phyloP scores from a whole-genome alignment of 164 flowering plant genomes.

The Chloranthus sessilifolius region DNA sequence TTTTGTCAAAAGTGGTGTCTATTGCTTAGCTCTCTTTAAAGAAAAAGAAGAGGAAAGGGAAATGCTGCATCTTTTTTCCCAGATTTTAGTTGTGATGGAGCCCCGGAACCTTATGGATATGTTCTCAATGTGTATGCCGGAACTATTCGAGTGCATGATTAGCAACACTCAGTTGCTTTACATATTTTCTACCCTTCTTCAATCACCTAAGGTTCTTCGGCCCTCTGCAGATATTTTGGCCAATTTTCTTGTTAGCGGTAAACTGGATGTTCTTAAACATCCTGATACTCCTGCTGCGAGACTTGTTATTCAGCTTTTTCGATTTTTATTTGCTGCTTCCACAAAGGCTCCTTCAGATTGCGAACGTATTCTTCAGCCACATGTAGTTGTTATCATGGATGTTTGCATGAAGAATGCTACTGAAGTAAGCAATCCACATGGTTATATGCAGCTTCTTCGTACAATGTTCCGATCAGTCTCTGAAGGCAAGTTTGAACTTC shows the following conservation, averaged over 20 bases:
- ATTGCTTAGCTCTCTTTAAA: conserved; percentile 89
- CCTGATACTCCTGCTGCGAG: conserved; percentile 87
- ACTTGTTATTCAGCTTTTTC: conserved; percentile 90
- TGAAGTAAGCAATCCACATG: conserved; percentile 88
- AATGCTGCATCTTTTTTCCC: conserved; percentile 81
- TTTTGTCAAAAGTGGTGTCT: conserved; percentile 87
- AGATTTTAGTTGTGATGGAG: conserved; percentile 86
- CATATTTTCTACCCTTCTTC: conserved; percentile 83
- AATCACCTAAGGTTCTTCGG: conserved; percentile 69
- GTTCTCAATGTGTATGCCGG: conserved; percentile 96
- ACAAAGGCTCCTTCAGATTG: conserved; percentile 85
- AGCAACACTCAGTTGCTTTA: conserved; percentile 76
- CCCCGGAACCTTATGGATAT: conserved; percentile 99
- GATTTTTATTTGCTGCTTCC: conserved; percentile 79
- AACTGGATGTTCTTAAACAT: conserved; percentile 84
- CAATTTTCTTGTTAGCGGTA: conserved; percentile 87
- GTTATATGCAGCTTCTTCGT: conserved; percentile 92
- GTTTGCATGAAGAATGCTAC: conserved; percentile 86
- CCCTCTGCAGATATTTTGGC: conserved; percentile 95
- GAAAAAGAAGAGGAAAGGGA: conserved; percentile 96
- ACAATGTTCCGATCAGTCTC: conserved; percentile 88
- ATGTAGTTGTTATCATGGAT: conserved; percentile 90
- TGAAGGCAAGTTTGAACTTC: conserved; percentile 88
- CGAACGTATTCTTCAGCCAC: conserved; percentile 94
- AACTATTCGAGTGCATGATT: conserved; percentile 97